These are phyloP conservation scores for Saccharomyces hybrid DNA, from an alignment of 1,139 yeast genomes.

Conservation along the genomic window DNA sequence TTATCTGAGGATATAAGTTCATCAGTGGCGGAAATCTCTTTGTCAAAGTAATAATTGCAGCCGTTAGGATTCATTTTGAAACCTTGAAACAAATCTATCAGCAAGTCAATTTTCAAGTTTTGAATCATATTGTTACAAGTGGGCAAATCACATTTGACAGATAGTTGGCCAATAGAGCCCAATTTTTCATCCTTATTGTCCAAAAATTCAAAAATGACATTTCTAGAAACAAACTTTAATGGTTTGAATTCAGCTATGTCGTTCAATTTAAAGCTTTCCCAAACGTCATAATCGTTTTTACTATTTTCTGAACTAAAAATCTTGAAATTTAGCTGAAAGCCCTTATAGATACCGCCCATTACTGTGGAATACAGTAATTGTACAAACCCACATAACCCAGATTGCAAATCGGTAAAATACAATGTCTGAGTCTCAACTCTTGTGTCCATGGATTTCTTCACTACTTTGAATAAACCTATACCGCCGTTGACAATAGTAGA, in stretches of 20 bases:
- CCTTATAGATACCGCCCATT: slow-evolving; percentile 63
- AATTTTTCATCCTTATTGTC: slow-evolving; percentile 18
- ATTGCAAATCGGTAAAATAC: slow-evolving; percentile 53
- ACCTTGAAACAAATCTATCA: slow-evolving; percentile 31
- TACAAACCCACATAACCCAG: slow-evolving; percentile 67
- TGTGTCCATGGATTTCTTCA: slow-evolving; percentile 34
- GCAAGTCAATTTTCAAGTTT: slow-evolving; percentile 16
- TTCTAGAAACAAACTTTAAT: slow-evolving; percentile 35
- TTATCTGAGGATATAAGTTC: slow-evolving; percentile 5
- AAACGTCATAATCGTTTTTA: slow-evolving; percentile 24
- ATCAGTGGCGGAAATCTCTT: slow-evolving; percentile 30
- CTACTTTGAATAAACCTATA: slow-evolving; percentile 4
- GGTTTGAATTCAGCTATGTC: slow-evolving; percentile 13
- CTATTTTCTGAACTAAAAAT: slow-evolving; percentile 33
- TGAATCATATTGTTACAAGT: slow-evolving; percentile 46
- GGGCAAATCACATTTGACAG: slow-evolving; percentile 26
- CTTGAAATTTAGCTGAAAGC: slow-evolving; percentile 81
- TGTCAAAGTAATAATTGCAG: slow-evolving; percentile 32
- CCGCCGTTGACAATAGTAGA: neutral
- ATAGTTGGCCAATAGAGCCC: slow-evolving; percentile 10
- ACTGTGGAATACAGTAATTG: slow-evolving; percentile 81
- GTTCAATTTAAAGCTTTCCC: slow-evolving; percentile 26
- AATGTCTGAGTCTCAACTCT: slow-evolving; percentile 85
- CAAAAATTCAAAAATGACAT: slow-evolving; percentile 62
- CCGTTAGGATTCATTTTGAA: slow-evolving; percentile 78